A percentile compares a stretch with the other conserved stretches of the same genome.
phyloP scores from a whole-genome alignment of 2,329 filamentous ascomycete species.

The Colletotrichum horii region DNA sequence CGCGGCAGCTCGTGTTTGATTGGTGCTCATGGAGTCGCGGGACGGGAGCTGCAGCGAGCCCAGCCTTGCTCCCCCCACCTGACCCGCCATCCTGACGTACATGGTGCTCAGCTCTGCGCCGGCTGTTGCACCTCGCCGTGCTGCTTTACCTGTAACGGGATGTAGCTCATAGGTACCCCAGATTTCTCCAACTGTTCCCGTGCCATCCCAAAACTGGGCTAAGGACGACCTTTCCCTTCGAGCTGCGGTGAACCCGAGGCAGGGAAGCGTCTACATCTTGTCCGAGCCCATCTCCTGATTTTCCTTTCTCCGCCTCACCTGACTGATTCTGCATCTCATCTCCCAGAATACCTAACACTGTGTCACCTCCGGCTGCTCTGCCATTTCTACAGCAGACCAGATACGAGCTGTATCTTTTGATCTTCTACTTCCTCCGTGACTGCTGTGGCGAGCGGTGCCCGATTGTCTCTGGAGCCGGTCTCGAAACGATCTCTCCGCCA shows the following conservation, averaged over 20 bases:
- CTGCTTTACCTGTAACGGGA: slow-evolving; percentile 2
- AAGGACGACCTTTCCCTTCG: neutral
- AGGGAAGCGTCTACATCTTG: neutral
- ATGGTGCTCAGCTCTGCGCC: neutral
- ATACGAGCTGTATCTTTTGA: neutral
- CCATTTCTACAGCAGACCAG: neutral
- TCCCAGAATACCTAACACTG: neutral
- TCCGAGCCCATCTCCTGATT: neutral
- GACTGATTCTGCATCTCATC: neutral
- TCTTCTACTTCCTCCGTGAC: neutral
- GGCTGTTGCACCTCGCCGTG: neutral
- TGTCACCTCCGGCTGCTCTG: neutral
- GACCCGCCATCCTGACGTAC: slow-evolving; percentile 13
- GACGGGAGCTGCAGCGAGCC: neutral
- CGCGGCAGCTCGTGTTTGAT: slow-evolving; percentile 13
- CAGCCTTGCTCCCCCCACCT: slow-evolving; percentile 6
- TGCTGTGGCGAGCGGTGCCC: neutral
- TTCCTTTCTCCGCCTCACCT: neutral
- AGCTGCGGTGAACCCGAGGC: neutral
- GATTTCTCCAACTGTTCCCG: slow-evolving; percentile 16
- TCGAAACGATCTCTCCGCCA: slow-evolving; percentile 12
- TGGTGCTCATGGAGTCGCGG: neutral
- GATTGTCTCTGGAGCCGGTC: neutral
- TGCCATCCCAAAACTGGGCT: neutral
- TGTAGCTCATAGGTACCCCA: slow-evolving; percentile 8